phyloP scores from a whole-genome alignment of 73 alveolate species.

The Paramecium sexaurelia region DNA sequence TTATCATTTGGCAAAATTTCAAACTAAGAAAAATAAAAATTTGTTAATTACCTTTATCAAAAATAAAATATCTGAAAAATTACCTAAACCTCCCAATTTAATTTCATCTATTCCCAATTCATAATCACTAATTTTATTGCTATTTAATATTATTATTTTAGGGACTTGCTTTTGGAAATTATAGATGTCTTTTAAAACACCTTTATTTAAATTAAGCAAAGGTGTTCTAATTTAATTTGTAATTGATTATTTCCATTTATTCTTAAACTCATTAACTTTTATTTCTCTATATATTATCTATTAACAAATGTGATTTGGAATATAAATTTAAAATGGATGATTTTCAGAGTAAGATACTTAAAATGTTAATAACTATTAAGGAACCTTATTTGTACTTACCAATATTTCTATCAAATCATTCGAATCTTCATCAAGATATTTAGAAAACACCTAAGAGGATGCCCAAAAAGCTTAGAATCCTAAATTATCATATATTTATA shows the following conservation, averaged over 20 bases:
- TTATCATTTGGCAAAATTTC: slow-evolving; percentile 23
- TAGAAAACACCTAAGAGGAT: neutral
- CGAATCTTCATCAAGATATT: neutral
- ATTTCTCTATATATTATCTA: neutral
- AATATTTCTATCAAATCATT: neutral
- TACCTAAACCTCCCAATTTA: slow-evolving; percentile 32
- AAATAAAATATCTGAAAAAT: neutral
- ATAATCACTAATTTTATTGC: neutral
- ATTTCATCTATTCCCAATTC: slow-evolving; percentile 59
- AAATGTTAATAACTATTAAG: neutral
- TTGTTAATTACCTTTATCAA: neutral
- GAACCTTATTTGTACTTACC: neutral
- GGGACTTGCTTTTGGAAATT: neutral
- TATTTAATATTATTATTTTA: neutral
- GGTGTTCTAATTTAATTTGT: neutral
- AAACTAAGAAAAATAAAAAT: neutral
- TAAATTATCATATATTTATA: neutral
- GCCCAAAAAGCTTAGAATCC: slow-evolving; percentile 45
- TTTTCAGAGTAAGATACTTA: neutral
- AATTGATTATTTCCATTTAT: neutral
- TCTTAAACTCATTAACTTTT: neutral
- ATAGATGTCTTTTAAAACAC: neutral
- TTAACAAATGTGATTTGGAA: slow-evolving; percentile 42
- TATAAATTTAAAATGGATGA: slow-evolving; percentile 26
- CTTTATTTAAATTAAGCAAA: neutral